Percentiles rank a stretch among this genome's conserved stretches.
phyloP scores from a whole-genome alignment of 257 asterid genomes.

The Striga asiatica region DNA sequence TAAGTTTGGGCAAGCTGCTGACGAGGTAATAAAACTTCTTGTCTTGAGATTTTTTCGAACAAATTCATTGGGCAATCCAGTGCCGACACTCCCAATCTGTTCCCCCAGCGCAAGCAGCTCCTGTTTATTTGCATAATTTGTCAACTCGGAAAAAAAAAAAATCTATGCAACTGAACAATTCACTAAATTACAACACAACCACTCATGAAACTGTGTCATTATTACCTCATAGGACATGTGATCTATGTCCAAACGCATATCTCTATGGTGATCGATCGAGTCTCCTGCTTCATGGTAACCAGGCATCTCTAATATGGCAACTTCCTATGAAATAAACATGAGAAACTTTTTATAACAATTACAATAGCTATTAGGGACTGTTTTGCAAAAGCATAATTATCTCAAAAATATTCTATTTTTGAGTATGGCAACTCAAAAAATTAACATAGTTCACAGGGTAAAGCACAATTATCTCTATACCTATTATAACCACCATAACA shows the following conservation, averaged over 20 bases:
- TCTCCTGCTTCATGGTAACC: constrained; percentile 34
- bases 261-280: constrained; percentile 54
- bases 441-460: no score
- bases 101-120: constrained; percentile 67
- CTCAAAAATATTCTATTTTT: neutral
- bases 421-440: no score
- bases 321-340: constrained; percentile 32
- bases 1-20: constrained; percentile 16
- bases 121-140: no score
- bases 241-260: constrained; percentile 40
- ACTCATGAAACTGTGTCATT: neutral
- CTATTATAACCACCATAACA: no score
- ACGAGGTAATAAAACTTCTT: constrained; percentile 25
- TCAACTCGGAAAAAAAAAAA: no score
- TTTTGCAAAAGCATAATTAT: no score
- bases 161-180: no score
- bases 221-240: constrained; percentile 60
- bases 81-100: constrained; percentile 56
- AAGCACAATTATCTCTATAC: no score
- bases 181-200: neutral
- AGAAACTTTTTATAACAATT: neutral
- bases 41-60: constrained; percentile 30
- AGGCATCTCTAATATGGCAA: constrained; percentile 47
- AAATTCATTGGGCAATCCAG: constrained; percentile 44
- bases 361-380: neutral